A percentile compares a stretch with the other conserved stretches of the same genome.
Evolutionary conservation across 2,329 filamentous ascomycete species (phyloP).

Genomic region (Diaporthe amygdali): DNA sequence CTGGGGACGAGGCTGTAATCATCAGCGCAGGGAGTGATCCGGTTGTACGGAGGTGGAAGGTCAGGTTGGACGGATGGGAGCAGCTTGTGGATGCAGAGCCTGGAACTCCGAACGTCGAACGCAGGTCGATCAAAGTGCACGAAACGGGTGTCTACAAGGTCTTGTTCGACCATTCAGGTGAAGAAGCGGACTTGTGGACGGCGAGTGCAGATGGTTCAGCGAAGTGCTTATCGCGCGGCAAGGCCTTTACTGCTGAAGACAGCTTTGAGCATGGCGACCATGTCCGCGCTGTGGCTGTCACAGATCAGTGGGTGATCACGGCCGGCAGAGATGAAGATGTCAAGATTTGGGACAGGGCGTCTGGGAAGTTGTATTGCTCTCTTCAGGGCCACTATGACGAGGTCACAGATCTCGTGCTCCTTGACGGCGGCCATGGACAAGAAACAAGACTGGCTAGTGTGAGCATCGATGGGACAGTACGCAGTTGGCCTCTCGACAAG

Average conservation of each 20-base stretch:
- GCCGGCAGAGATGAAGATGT: constrained; percentile 91
- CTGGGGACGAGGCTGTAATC: constrained; percentile 57
- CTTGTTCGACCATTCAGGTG: constrained; percentile 67
- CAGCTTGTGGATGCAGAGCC: constrained; percentile 57
- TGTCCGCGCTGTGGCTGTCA: constrained; percentile 80
- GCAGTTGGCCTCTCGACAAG: constrained; percentile 79
- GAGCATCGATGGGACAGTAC: constrained; percentile 87
- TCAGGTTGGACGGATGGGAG: constrained; percentile 57
- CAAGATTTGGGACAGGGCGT: constrained; percentile 82
- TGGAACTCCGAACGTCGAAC: constrained; percentile 45
- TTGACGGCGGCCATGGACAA: constrained; percentile 46
- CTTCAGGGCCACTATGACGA: constrained; percentile 92
- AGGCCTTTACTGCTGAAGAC: constrained; percentile 74
- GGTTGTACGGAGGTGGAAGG: constrained; percentile 78
- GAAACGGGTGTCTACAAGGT: constrained; percentile 90
- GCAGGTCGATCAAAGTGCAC: constrained; percentile 72
- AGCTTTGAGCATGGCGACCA: constrained; percentile 84
- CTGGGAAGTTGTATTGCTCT: constrained; percentile 74
- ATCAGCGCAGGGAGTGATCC: constrained; percentile 84
- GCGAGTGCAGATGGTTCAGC: constrained; percentile 89
- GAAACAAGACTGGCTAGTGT: constrained; percentile 73
- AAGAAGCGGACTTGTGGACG: constrained; percentile 83
- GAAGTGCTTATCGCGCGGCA: constrained; percentile 76
- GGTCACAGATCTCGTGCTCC: constrained; percentile 78
- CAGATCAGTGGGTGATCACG: constrained; percentile 80